Evolutionary conservation across 176 grass and related monocot species (phyloP).

Genomic region (Hsuehochloa calcarea): DNA sequence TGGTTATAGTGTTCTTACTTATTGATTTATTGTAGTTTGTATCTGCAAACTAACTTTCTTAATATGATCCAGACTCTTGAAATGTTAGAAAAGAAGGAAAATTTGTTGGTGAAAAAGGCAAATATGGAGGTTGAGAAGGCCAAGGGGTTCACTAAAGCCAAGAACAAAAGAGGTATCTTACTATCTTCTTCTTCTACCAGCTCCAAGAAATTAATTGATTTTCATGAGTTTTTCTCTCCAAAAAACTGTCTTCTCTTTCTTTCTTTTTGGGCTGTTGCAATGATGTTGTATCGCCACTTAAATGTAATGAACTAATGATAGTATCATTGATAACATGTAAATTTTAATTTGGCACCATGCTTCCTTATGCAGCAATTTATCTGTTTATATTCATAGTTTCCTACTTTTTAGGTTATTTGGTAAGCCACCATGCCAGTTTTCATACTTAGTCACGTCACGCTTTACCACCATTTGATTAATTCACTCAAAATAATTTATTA

Average conservation of each 20-base stretch:
- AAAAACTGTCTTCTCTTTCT: background rate
- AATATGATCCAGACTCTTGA: conserved; percentile 72
- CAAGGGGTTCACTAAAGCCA: conserved; percentile 78
- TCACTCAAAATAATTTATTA: background rate
- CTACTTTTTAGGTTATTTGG: background rate
- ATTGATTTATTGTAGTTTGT: conserved; percentile 1
- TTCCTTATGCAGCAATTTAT: background rate
- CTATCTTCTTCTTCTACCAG: conserved; percentile 26
- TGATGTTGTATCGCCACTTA: background rate
- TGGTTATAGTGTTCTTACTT: background rate
- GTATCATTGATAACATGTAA: background rate
- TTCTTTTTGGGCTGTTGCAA: background rate
- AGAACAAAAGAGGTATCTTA: conserved; percentile 89
- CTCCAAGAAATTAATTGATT: background rate
- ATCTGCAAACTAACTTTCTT: conserved; percentile 36
- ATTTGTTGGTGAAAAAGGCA: conserved; percentile 83
- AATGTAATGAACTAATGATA: background rate
- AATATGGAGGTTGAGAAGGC: conserved; percentile 90
- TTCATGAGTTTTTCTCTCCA: background rate
- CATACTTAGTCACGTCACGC: background rate
- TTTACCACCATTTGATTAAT: background rate
- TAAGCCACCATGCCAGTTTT: background rate
- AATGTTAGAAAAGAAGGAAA: conserved; percentile 99
- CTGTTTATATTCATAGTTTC: conserved; percentile 13
- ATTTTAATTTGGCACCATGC: conserved; percentile 14